Conservation (phyloP, 805 yeast genomes). For the Lipomyces oligophaga region DNA sequence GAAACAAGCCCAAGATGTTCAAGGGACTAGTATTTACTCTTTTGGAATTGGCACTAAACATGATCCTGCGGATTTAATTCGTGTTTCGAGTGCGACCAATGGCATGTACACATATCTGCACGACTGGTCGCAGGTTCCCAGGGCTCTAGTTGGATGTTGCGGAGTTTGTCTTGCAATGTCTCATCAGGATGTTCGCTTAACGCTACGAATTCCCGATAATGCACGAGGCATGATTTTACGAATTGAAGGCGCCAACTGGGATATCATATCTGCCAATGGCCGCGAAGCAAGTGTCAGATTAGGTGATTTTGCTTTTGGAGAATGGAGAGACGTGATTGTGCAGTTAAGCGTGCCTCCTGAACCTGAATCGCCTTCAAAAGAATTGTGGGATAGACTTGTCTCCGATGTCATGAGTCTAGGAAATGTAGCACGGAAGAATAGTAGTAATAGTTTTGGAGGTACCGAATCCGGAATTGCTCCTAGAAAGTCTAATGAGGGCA, state of each 20-base stretch:
- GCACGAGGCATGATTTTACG: conserved; percentile 13
- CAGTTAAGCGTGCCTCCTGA: conserved; percentile 18
- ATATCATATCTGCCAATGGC: conserved; percentile 6
- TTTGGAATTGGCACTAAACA: conserved; percentile 31
- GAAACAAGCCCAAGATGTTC: too few relatives aligned
- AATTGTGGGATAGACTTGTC: conserved; percentile 17
- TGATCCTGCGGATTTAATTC: conserved; percentile 24
- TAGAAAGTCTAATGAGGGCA: conserved; percentile 1
- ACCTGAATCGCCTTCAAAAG: conserved; percentile 1
- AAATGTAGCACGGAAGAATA: not conserved
- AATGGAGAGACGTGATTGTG: conserved; percentile 16
- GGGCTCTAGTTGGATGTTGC: conserved; percentile 23
- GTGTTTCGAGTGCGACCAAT: conserved; percentile 12
- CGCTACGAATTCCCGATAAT: conserved; percentile 15
- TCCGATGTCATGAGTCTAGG: conserved; percentile 4
- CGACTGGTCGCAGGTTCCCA: conserved; percentile 27
- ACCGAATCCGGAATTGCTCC: not conserved
- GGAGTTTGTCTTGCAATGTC: conserved; percentile 20
- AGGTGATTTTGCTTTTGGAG: conserved; percentile 23
- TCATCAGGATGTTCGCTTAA: conserved; percentile 19
- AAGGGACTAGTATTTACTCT: too few relatives aligned
- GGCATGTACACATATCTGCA: conserved; percentile 30
- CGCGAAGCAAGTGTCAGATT: conserved; percentile 19
- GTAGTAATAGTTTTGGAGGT: not conserved
- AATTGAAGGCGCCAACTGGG: conserved; percentile 14